These are phyloP conservation scores for Boletus subparvulus DNA, from an alignment of 768 basidiomycete genomes.

Conservation along the genomic window DNA sequence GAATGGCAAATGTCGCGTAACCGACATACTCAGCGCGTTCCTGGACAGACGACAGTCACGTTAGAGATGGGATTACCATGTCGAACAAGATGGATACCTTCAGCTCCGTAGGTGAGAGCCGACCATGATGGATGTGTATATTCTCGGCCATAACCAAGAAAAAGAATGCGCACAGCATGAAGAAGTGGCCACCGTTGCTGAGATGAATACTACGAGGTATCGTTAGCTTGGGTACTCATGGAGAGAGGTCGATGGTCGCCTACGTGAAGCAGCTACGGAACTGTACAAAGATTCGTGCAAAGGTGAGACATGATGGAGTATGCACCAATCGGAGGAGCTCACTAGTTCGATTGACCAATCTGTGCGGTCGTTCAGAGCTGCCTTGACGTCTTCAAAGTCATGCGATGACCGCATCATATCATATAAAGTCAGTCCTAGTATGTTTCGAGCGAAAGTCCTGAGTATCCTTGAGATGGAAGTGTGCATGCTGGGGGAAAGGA, in stretches of 20 bases:
- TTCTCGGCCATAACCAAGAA: constrained; percentile 22
- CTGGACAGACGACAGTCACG: neutral
- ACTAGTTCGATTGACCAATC: constrained; percentile 27
- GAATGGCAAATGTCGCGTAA: constrained; percentile 12
- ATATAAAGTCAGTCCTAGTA: constrained; percentile 16
- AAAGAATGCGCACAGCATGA: constrained; percentile 13
- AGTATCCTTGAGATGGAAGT: neutral
- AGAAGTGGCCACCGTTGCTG: neutral
- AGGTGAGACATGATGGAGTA: neutral
- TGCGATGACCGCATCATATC: constrained; percentile 14
- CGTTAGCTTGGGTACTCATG: neutral
- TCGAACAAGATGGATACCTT: constrained; percentile 17
- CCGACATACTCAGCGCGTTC: constrained; percentile 15
- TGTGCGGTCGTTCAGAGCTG: constrained; percentile 12
- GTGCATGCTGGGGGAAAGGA: constrained; percentile 2
- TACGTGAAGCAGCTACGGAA: constrained; percentile 19
- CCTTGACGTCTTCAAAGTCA: constrained; percentile 24
- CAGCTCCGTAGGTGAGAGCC: constrained; percentile 22
- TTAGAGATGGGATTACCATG: neutral
- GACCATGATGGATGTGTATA: constrained; percentile 18
- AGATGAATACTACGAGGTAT: constrained; percentile 20
- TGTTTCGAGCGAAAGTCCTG: neutral
- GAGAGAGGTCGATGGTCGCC: neutral
- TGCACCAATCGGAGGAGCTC: neutral
- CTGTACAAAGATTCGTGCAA: neutral